Conservation (phyloP, 208 protist species). For the Leishmania arabica region DNA sequence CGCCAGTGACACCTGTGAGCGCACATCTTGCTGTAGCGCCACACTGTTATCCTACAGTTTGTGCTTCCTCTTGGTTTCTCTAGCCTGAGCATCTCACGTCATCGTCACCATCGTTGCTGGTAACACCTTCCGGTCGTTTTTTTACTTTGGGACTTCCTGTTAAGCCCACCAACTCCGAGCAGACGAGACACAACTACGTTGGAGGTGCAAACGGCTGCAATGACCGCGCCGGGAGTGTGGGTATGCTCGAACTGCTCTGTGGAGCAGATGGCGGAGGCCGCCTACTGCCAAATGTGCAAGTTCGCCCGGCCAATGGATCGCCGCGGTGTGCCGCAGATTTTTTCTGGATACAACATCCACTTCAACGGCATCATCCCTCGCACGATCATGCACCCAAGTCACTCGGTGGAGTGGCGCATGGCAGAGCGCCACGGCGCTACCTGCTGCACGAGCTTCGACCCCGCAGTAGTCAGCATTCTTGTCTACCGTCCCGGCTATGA, state of each 20-base stretch:
- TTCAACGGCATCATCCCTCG: slow-evolving; percentile 92
- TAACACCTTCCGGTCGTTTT: background rate
- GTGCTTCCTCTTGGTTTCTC: background rate
- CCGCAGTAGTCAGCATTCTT: slow-evolving; percentile 61
- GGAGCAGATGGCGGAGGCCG: slow-evolving; percentile 44
- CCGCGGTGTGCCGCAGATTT: slow-evolving; percentile 82
- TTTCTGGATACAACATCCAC: slow-evolving; percentile 80
- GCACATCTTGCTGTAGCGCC: background rate
- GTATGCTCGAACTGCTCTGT: slow-evolving; percentile 61
- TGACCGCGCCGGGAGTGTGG: slow-evolving; percentile 32
- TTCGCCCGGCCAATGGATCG: slow-evolving; percentile 70
- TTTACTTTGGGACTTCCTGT: background rate
- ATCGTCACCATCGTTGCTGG: background rate
- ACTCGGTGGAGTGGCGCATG: slow-evolving; percentile 92
- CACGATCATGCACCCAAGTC: slow-evolving; percentile 80
- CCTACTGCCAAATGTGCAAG: slow-evolving; percentile 76
- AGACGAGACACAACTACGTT: background rate
- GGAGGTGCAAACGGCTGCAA: background rate
- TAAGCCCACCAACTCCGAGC: background rate
- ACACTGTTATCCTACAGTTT: background rate
- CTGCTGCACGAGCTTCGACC: slow-evolving; percentile 66
- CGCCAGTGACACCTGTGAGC: background rate
- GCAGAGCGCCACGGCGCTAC: slow-evolving; percentile 85
- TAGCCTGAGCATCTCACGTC: background rate
- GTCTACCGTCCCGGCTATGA: slow-evolving; percentile 89